These are phyloP conservation scores for Agapanthus africanus DNA, from an alignment of 106 monocot species.

Conservation along the genomic window DNA sequence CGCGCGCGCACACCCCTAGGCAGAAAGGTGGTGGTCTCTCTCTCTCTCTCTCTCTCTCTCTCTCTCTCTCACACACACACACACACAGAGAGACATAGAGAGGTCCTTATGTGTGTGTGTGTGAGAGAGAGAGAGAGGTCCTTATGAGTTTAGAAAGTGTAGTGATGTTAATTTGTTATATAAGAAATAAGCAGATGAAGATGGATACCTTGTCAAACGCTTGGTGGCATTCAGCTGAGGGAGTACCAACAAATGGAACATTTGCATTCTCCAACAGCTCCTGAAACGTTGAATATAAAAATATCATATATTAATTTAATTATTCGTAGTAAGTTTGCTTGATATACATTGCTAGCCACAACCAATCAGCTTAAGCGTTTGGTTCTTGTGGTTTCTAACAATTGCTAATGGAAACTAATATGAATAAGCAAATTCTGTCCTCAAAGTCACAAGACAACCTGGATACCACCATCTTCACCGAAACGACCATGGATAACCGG, in stretches of 20 bases:
- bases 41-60: no score
- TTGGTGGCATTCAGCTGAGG: conserved; percentile 50
- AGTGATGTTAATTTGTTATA: neutral
- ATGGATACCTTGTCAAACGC: conserved; percentile 89
- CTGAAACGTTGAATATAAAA: conserved; percentile 24
- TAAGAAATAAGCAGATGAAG: neutral
- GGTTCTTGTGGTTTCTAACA: no score
- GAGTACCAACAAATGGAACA: conserved; percentile 85
- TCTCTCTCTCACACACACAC: no score
- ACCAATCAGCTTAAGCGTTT: no score
- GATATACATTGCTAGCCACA: no score
- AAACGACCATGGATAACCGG: conserved; percentile 92
- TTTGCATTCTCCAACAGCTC: conserved; percentile 83
- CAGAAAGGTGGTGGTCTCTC: no score
- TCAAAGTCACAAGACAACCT: conserved; percentile 32
- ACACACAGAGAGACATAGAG: no score
- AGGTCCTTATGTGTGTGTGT: no score
- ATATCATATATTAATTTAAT: neutral
- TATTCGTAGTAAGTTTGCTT: no score
- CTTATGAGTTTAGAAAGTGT: neutral
- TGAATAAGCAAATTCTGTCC: neutral
- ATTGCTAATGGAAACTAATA: neutral
- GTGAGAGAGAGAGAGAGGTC: neutral
- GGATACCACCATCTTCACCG: conserved; percentile 95
- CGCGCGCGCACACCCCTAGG: no score